A percentile compares a stretch with the other conserved stretches of the same genome.
These are phyloP conservation scores for Sporodiniella umbellata DNA, from an alignment of 371 early-diverging fungal genomes.

Conservation along the genomic window DNA sequence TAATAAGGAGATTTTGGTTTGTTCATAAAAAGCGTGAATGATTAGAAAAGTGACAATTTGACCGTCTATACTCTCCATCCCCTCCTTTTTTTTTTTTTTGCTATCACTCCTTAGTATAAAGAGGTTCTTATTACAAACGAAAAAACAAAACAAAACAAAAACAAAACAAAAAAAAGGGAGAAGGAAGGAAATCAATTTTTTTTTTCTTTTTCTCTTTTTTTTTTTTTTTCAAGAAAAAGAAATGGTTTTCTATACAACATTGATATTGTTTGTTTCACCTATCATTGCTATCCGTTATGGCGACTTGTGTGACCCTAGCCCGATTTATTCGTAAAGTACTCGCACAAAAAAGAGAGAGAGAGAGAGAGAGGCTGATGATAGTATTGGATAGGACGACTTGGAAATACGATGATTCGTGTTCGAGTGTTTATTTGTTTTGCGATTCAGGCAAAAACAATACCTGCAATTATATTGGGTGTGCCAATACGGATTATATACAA, in stretches of 20 bases:
- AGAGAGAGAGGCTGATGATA: background rate
- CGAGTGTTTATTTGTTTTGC: slow-evolving; percentile 23
- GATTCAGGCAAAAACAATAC: slow-evolving; percentile 12
- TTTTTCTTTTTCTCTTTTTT: background rate
- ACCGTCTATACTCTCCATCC: too few species aligned
- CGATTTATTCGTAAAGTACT: slow-evolving; percentile 17
- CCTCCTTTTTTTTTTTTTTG: too few species aligned
- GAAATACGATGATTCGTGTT: slow-evolving; percentile 24
- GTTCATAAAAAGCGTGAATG: too few species aligned
- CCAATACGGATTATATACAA: slow-evolving; percentile 28
- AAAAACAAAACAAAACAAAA: too few species aligned
- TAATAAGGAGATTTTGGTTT: too few species aligned
- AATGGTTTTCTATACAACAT: background rate
- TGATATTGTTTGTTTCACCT: background rate
- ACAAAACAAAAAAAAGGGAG: too few species aligned
- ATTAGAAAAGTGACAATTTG: too few species aligned
- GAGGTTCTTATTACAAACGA: too few species aligned
- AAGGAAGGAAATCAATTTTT: background rate
- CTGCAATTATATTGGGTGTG: slow-evolving; percentile 21
- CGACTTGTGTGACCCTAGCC: slow-evolving; percentile 17
- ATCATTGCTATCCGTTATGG: slow-evolving; percentile 8
- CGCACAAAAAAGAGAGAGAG: background rate
- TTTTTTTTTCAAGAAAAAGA: background rate
- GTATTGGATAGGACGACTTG: slow-evolving; percentile 15
- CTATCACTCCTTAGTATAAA: too few species aligned